These are phyloP conservation scores for Russula ochroleuca DNA, from an alignment of 768 basidiomycete species.

Conservation along the genomic window DNA sequence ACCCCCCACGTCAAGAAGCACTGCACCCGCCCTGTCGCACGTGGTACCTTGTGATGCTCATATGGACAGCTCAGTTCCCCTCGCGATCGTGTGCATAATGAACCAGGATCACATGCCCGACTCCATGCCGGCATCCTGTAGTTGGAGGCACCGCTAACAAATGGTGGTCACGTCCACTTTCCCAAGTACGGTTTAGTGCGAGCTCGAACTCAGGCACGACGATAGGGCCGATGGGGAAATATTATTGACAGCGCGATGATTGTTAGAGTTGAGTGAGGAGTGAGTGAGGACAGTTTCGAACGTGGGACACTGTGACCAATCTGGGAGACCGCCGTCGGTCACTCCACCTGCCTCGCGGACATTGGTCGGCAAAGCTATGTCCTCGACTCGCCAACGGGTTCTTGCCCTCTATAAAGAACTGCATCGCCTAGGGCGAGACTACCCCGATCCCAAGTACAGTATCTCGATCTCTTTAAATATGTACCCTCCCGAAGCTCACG, in stretches of 20 bases:
- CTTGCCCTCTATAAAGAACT: constrained; percentile 79
- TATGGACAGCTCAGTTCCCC: background rate
- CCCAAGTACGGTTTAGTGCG: background rate
- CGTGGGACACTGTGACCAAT: background rate
- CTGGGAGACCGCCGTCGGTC: background rate
- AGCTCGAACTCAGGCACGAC: background rate
- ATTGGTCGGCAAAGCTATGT: constrained; percentile 1
- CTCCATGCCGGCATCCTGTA: background rate
- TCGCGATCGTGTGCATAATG: background rate
- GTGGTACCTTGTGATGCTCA: constrained; percentile 5
- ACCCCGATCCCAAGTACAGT: constrained; percentile 81
- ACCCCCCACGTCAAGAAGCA: background rate
- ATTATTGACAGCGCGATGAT: too few species aligned
- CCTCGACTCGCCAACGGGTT: constrained; percentile 55
- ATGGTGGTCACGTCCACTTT: too few species aligned
- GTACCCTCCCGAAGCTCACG: background rate
- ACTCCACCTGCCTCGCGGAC: background rate
- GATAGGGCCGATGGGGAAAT: background rate
- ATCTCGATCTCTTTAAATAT: constrained; percentile 32
- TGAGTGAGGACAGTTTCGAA: too few species aligned
- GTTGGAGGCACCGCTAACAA: background rate
- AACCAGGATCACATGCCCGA: background rate
- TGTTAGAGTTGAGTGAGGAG: too few species aligned
- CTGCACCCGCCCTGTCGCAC: background rate
- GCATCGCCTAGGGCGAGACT: constrained; percentile 73